A percentile compares a stretch with the other conserved stretches of the same genome.
phyloP scores from a whole-genome alignment of 495 filamentous ascomycete genomes.

The Pyrenopolyporus hunteri region DNA sequence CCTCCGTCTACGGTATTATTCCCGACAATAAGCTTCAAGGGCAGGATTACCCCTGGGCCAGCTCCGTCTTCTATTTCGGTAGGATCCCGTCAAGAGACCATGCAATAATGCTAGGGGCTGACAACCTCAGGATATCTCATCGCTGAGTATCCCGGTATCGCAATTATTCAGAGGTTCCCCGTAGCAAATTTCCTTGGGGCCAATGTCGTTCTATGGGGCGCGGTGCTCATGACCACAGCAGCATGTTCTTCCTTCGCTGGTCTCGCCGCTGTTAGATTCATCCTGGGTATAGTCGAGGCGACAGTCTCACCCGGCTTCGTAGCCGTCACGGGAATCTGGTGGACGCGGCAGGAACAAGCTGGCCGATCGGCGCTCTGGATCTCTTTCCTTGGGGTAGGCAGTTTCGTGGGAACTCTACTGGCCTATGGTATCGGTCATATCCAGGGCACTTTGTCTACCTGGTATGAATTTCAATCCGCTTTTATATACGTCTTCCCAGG shows the following conservation, averaged over 20 bases:
- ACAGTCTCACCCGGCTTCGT: constrained; percentile 36
- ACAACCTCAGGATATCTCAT: constrained; percentile 39
- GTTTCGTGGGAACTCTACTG: constrained; percentile 37
- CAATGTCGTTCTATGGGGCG: constrained; percentile 29
- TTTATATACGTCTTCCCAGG: not conserved
- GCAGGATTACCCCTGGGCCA: constrained; percentile 60
- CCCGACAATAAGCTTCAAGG: constrained; percentile 27
- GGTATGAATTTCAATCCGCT: constrained; percentile 29
- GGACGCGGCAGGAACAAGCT: constrained; percentile 34
- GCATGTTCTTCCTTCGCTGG: constrained; percentile 37
- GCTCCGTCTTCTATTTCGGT: constrained; percentile 43
- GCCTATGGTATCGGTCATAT: constrained; percentile 37
- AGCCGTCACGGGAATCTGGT: constrained; percentile 35
- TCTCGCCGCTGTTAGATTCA: constrained; percentile 28
- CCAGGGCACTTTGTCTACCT: constrained; percentile 35
- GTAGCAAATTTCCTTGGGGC: constrained; percentile 53
- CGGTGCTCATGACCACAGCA: constrained; percentile 26
- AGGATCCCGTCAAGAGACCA: not conserved
- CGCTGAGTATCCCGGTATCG: constrained; percentile 58
- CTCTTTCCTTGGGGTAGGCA: constrained; percentile 49
- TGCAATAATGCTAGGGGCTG: not conserved
- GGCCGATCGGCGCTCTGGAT: constrained; percentile 50
- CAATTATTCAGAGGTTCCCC: constrained; percentile 53
- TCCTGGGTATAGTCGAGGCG: constrained; percentile 35
- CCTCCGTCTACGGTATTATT: constrained; percentile 33